Base-by-base conservation (phyloP, 352 stramenopile genomes). In the Phytophthora syringae region DNA sequence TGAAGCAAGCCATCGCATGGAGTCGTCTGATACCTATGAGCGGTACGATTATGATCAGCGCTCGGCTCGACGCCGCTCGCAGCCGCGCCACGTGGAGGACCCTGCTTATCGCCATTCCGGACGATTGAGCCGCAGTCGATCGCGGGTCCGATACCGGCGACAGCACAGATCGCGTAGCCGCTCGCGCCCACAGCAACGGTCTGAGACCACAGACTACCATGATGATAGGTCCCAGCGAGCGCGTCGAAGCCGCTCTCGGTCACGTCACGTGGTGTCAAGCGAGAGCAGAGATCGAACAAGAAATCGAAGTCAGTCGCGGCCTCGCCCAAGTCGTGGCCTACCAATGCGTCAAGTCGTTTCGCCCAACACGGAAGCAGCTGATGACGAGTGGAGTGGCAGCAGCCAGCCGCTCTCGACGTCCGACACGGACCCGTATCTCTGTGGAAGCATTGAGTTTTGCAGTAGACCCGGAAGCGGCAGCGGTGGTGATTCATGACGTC, bases 311-410 rank as follows among this genome's bases (percentile, higher is more conserved):
- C 5, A 37, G 10, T 6, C 32, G 2, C 32, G 28, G 43, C 28
- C 28, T 30, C 48, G 18, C 10, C 21, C 28, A 54, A 54, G 28
- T 43, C 25, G n/a, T 32, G 28, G 7, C 15, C 32, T n/a, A 30
- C n/a, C 3, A 28, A 30, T 16, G 7, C 5, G 20, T 43, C 20
- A 13, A 32, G 5, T 9, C 27, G 4, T 32, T 32, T 32, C 27
- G 9, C 27, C 27, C 13, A 27, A 27, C 9, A 20, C 27, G 2
- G 27, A 28, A 5, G 7, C 45, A 32, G 24, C 48, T 28, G 48
- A 54, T 51, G 25, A 43, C 5, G 37, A 50, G n/a, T 59, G 37
- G 52, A 48, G 25, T 42, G 52, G 52, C 16, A 44, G 2, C 18
- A 42, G 18, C 24, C 39, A 43, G 32, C 36, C 10, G 1, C 27